These are phyloP conservation scores for Knoxdaviesia proteae DNA, from an alignment of 2,329 filamentous ascomycete genomes.

Conservation along the genomic window DNA sequence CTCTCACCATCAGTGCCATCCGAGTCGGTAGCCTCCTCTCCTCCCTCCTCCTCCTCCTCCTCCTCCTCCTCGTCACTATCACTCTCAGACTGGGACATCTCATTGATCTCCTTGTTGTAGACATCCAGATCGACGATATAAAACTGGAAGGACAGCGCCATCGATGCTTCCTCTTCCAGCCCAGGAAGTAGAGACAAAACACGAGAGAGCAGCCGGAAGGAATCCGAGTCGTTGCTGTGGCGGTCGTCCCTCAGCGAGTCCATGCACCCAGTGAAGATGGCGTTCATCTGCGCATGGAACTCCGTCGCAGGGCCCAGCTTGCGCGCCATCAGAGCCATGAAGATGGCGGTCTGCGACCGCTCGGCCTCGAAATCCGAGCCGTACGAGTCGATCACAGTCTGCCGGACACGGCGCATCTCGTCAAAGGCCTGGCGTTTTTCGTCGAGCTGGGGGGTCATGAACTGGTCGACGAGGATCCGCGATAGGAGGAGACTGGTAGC, in stretches of 20 bases:
- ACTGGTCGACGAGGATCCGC: conserved; percentile 1
- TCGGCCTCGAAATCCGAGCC: conserved; percentile 1
- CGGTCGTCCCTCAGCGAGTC: conserved; percentile 1
- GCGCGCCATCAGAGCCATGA: conserved; percentile 1
- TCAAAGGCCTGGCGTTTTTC: background rate
- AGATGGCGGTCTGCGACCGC: conserved; percentile 1
- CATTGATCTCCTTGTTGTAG: background rate
- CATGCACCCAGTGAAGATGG: conserved; percentile 1
- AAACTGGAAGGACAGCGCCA: conserved; percentile 1
- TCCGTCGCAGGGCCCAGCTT: background rate
- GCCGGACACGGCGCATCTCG: background rate
- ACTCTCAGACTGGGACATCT: too few species aligned
- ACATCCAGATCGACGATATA: conserved; percentile 1
- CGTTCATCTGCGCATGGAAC: background rate
- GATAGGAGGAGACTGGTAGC: background rate
- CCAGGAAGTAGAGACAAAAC: background rate
- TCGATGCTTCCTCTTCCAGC: conserved; percentile 1
- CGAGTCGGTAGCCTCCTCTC: background rate
- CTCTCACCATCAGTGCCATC: too few species aligned
- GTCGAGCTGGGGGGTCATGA: background rate
- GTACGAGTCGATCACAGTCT: background rate
- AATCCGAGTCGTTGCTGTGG: conserved; percentile 1
- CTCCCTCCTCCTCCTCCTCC: background rate
- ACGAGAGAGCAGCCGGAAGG: background rate
- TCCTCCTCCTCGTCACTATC: background rate